Base-by-base conservation (phyloP, 2,329 filamentous ascomycete species). In the Elsinoe australis region DNA sequence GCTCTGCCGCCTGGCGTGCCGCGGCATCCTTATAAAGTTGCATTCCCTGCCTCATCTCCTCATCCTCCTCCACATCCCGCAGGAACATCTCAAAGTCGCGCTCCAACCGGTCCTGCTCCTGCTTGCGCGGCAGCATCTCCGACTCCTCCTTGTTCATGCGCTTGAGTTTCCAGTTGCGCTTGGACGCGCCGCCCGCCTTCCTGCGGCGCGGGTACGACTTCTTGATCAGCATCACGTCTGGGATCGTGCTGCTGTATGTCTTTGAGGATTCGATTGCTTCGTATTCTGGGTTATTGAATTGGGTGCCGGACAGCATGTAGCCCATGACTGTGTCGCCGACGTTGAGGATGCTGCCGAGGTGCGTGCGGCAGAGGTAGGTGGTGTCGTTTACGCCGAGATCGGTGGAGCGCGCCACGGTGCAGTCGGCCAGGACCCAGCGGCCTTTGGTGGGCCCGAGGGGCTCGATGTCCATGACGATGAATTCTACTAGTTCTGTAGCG, bases 81-180 rank as follows among this genome's bases (percentile, higher is more conserved):
- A 98, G 71, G 79, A 98, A 98, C 78, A 89, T 80, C 71, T 98
- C 92, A 69, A 94, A 98, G 67, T 98, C 92, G 55, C 83, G 79
- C 63, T 96, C 89, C 72, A 94, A 80, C 54, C 82, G 80, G 51
- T 89, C 86, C 62, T 90, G 85, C 63, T 96, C 89, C 51, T 87
- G 74, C 70, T 95, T 87, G 72, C 86, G 83, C 28, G 87, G 86
- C 54, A 89, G 70, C 65, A 94, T 75, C 55, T 95, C 90, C 56
- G 85, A 84, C 64, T 95, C 87, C 54, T 96, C 89, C 68, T 80
- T 84, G 55, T 76, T 77, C 85, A 98, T 90, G 61, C 92, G 87
- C 79, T 86, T 94, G 66, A 98, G 80, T 66, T 84, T 85, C 92
- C 92, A 98, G 74, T 86, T 86, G 57, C 94, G 82, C 64, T 63